Conservation (phyloP, 2,329 filamentous ascomycete species). For the Xylaria digitata region DNA sequence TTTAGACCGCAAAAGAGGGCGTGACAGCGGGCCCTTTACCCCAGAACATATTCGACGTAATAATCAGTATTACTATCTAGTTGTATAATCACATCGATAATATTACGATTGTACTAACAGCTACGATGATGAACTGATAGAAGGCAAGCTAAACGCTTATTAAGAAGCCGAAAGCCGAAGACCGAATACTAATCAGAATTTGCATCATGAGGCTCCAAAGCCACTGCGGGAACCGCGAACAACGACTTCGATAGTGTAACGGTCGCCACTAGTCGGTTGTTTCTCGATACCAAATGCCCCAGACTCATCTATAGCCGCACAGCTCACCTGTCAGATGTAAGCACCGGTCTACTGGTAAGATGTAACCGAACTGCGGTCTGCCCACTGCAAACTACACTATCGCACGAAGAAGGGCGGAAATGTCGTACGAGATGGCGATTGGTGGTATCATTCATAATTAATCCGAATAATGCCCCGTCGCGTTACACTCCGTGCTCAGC, state of each 20-base stretch:
- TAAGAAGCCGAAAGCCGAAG: slow-evolving; percentile 26
- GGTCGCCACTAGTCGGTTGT: background rate
- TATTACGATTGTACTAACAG: too few species aligned
- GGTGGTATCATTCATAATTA: background rate
- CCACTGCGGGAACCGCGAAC: background rate
- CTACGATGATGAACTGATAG: background rate
- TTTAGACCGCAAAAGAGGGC: background rate
- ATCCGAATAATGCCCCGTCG: background rate
- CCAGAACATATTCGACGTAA: background rate
- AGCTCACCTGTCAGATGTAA: background rate
- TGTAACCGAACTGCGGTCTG: background rate
- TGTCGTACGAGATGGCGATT: slow-evolving; percentile 11
- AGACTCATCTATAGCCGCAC: background rate
- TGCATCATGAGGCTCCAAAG: background rate
- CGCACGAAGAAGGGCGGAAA: background rate
- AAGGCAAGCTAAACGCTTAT: background rate
- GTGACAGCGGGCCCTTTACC: background rate
- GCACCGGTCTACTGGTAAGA: background rate
- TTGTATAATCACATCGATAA: background rate
- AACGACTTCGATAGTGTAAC: background rate
- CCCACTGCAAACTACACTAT: background rate
- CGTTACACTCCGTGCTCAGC: background rate
- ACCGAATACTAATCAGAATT: slow-evolving; percentile 9
- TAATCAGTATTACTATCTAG: background rate
- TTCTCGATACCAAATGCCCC: background rate